A percentile compares a stretch with the other conserved stretches of the same genome.
Conservation (phyloP, 805 yeast genomes). For the Kuraishia molischiana region DNA sequence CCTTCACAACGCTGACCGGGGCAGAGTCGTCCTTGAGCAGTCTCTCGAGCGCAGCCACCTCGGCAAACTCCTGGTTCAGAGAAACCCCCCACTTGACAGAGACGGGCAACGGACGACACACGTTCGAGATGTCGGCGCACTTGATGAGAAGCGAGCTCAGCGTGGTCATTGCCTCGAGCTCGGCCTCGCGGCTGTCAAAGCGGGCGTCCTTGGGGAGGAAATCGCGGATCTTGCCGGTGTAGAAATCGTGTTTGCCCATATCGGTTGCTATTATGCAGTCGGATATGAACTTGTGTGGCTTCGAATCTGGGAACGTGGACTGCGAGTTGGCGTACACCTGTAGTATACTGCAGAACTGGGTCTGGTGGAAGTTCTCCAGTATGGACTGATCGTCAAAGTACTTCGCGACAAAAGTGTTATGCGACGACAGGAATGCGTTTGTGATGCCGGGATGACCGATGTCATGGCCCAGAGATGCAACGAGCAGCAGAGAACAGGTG, state of each 20-base stretch:
- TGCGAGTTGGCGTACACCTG: constrained; percentile 41
- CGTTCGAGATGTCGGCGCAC: constrained; percentile 95
- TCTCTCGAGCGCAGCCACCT: constrained; percentile 45
- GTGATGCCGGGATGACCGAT: constrained; percentile 97
- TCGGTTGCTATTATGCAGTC: constrained; percentile 68
- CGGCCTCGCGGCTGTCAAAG: constrained; percentile 1
- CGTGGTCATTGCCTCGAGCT: constrained; percentile 22
- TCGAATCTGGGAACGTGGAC: constrained; percentile 2
- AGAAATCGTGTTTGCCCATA: constrained; percentile 81
- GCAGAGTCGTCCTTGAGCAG: constrained; percentile 6
- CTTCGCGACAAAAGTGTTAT: constrained; percentile 53
- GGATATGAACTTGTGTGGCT: background rate
- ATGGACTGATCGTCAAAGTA: constrained; percentile 58
- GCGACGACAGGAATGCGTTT: constrained; percentile 53
- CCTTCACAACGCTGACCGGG: background rate
- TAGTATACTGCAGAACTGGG: constrained; percentile 46
- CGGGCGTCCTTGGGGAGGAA: constrained; percentile 9
- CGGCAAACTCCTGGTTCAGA: constrained; percentile 69
- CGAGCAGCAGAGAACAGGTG: constrained; percentile 50
- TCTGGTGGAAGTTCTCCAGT: constrained; percentile 74
- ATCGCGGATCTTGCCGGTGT: constrained; percentile 42
- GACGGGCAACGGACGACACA: constrained; percentile 66
- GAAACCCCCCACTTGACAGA: constrained; percentile 83
- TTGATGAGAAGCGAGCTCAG: constrained; percentile 68
- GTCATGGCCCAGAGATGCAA: constrained; percentile 92